Percentiles rank a stretch among this genome's conserved stretches.
Evolutionary conservation across 495 filamentous ascomycete species (phyloP).

Genomic region (Xylaria acuta): DNA sequence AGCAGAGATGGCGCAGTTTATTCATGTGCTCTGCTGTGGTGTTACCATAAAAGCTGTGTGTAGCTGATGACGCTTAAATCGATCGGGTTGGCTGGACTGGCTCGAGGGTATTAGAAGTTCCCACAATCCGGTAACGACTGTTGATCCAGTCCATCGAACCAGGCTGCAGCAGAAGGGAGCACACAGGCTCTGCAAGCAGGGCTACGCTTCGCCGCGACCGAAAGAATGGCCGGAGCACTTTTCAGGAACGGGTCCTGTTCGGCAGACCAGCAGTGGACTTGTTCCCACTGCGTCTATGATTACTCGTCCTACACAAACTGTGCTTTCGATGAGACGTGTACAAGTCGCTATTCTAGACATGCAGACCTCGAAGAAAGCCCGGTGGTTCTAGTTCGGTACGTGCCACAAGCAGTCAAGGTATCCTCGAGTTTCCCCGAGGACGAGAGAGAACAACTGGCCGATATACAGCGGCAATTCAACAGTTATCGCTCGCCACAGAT

Average conservation of each 20-base stretch:
- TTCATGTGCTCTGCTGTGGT: constrained; percentile 9
- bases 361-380: constrained; percentile 25
- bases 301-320: constrained; percentile 37
- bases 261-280: constrained; percentile 34
- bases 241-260: constrained; percentile 19
- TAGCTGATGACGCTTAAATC: constrained; percentile 14
- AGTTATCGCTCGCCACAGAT: not conserved
- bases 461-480: not conserved
- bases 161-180: constrained; percentile 33
- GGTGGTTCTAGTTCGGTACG: constrained; percentile 29
- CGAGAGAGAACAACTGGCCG: not conserved
- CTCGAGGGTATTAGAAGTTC: not conserved
- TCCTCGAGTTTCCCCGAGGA: not conserved
- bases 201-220: constrained; percentile 31
- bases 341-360: constrained; percentile 34
- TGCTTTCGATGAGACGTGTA: constrained; percentile 27
- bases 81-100: constrained; percentile 4
- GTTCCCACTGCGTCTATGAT: constrained; percentile 29
- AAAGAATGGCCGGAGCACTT: constrained; percentile 34
- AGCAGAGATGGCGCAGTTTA: not conserved
- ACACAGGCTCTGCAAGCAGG: constrained; percentile 30
- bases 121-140: constrained; percentile 5
- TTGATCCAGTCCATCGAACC: constrained; percentile 17
- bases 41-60: constrained; percentile 8
- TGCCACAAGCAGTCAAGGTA: constrained; percentile 13